Base-by-base conservation (phyloP, 108 stramenopile genomes). In the Discostella stelligeroides region DNA sequence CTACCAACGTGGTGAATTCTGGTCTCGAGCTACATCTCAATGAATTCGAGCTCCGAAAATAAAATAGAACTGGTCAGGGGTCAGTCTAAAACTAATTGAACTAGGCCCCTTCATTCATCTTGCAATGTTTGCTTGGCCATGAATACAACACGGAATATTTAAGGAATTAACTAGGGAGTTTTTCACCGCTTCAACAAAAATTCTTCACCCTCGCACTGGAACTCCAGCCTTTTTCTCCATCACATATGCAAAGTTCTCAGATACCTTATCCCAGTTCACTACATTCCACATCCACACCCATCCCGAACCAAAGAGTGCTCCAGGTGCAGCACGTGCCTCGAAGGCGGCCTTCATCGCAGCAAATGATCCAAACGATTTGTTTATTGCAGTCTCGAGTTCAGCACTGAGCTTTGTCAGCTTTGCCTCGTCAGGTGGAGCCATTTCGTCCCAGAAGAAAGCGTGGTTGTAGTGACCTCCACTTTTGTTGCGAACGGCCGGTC, bases 211-310 rank as follows among this genome's bases (percentile, higher is more conserved):
- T 29, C 53, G 53, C 53, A 54, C 53, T 54, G 53, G 75, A 23
- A 95, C 92, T 46, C 94, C 94, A 45, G 85, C 81, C 64, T 95
- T 87, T 45, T 94, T 89, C 76, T 91, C 83, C 23, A 82, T 62
- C 51, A 91, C 95, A 68, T 96, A 94, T 39, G 82, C 86, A 65
- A 84, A 93, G 83, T 96, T 94, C 67, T 87, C 86, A 10, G 81
- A 88, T 1, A 98, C 95, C 85, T 97, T 92, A 80, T 92, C 87
- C 96, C 95, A 97, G 84, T 98, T 94, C 68, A 95, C 89, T 72
- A 99, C 89, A 76, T 98, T 96, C 97, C 98, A 99, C 90, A 99
- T 80, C 99, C 99, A 99, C 14, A 96, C 96, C 91, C 94, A 95
- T 73, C 91, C 94, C 10, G 83, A 90, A 59, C 99, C 99, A 85